Percentiles rank a stretch among this genome's conserved stretches.
Evolutionary conservation across 306 rosid genomes (phyloP).

Genomic region (Chamaecrista fasciculata): DNA sequence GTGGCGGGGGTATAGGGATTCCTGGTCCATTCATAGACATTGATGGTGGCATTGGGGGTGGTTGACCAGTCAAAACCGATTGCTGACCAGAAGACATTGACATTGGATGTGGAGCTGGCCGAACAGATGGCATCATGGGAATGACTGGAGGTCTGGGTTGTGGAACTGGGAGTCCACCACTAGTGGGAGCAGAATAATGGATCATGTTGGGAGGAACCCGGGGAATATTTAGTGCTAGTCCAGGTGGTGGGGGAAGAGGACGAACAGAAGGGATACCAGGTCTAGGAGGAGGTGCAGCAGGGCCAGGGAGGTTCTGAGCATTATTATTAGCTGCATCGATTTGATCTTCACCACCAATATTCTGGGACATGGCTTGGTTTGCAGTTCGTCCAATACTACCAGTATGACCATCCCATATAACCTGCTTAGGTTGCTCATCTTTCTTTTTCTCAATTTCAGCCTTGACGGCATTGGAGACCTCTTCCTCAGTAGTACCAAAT

Average conservation of each 20-base stretch:
- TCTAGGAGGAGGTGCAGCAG: slow-evolving; percentile 89
- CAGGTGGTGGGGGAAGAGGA: slow-evolving; percentile 94
- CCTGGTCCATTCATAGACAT: slow-evolving; percentile 54
- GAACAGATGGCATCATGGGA: slow-evolving; percentile 60
- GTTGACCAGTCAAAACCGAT: slow-evolving; percentile 51
- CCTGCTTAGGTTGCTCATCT: slow-evolving; percentile 96
- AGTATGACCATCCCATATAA: slow-evolving; percentile 98
- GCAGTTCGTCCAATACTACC: slow-evolving; percentile 97
- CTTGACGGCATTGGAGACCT: slow-evolving; percentile 95
- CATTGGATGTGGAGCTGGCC: slow-evolving; percentile 72
- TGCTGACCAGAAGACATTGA: slow-evolving; percentile 65
- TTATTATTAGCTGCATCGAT: slow-evolving; percentile 54
- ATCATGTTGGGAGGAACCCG: slow-evolving; percentile 50
- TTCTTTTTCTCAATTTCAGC: slow-evolving; percentile 96
- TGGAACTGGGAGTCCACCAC: slow-evolving; percentile 57
- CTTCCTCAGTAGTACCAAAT: slow-evolving; percentile 95
- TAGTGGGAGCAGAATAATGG: slow-evolving; percentile 61
- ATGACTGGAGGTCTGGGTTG: slow-evolving; percentile 63
- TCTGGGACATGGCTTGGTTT: slow-evolving; percentile 91
- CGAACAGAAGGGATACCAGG: slow-evolving; percentile 80
- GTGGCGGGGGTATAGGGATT: slow-evolving; percentile 75
- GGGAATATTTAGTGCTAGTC: slow-evolving; percentile 88
- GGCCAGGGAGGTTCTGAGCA: slow-evolving; percentile 70
- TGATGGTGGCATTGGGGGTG: slow-evolving; percentile 60
- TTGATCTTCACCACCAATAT: slow-evolving; percentile 68